These are phyloP conservation scores for Grigorovia humatica DNA, from an alignment of 805 yeast genomes.

Conservation along the genomic window DNA sequence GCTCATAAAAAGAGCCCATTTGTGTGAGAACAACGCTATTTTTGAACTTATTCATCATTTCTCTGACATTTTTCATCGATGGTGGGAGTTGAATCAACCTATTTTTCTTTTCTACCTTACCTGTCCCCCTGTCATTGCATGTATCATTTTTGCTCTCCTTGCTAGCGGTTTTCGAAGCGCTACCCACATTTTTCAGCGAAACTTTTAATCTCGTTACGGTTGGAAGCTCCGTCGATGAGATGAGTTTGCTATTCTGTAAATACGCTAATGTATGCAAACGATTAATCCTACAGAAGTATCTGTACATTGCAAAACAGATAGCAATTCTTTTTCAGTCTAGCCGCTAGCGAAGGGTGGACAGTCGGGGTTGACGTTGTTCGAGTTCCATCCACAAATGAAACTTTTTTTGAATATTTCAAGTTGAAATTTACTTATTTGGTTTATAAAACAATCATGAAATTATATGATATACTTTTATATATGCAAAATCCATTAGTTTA, in stretches of 20 bases:
- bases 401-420: background rate
- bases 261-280: background rate
- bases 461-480: background rate
- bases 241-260: background rate
- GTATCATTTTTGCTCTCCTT: background rate
- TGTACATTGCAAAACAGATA: background rate
- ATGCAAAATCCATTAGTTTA: slow-evolving; percentile 39
- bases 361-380: background rate
- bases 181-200: background rate
- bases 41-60: slow-evolving; percentile 36
- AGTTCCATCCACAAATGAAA: background rate
- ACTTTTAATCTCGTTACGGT: background rate
- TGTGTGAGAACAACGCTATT: slow-evolving; percentile 60
- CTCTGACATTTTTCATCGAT: slow-evolving; percentile 28
- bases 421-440: background rate
- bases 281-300: background rate
- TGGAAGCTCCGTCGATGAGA: background rate
- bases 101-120: background rate
- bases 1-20: slow-evolving; percentile 79
- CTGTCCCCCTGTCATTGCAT: background rate
- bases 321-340: background rate
- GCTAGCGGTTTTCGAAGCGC: background rate
- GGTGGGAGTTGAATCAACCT: slow-evolving; percentile 22
- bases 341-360: too few relatives aligned
- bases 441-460: background rate